phyloP scores from a whole-genome alignment of 495 filamentous ascomycete species.

The Clohesyomyces aquaticus region DNA sequence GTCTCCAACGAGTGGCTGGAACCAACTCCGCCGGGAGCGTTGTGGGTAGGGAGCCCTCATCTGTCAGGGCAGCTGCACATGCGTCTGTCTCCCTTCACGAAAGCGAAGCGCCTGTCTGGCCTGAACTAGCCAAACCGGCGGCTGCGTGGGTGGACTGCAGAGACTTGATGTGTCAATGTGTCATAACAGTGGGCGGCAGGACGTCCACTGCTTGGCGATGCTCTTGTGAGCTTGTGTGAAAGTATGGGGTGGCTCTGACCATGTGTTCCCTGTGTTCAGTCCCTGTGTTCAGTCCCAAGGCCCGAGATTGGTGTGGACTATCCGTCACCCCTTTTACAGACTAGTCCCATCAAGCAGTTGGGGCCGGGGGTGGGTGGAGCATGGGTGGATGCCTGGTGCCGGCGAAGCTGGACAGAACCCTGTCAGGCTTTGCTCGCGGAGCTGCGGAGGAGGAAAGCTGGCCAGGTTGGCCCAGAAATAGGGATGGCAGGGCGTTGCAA shows the following conservation, averaged over 20 bases:
- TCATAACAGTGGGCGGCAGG: constrained; percentile 8
- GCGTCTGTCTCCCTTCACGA: neutral
- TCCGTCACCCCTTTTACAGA: too few species aligned
- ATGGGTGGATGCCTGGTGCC: neutral
- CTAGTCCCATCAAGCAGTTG: too few species aligned
- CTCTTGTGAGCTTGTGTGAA: constrained; percentile 15
- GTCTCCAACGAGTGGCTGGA: too few species aligned
- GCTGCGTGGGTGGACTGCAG: neutral
- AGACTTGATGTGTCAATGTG: constrained; percentile 19
- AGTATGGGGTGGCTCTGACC: constrained; percentile 28
- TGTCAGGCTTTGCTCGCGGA: neutral
- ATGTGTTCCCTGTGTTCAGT: constrained; percentile 19
- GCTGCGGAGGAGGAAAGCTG: too few species aligned
- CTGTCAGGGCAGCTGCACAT: too few species aligned
- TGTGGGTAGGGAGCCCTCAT: too few species aligned
- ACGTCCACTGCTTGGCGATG: constrained; percentile 18
- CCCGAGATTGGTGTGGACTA: constrained; percentile 2
- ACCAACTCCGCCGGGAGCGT: too few species aligned
- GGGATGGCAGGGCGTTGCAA: constrained; percentile 7
- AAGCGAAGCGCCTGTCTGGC: neutral
- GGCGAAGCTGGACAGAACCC: constrained; percentile 1
- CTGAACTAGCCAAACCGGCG: neutral
- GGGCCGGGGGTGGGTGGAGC: constrained; percentile 14
- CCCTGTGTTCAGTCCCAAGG: neutral
- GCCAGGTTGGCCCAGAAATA: neutral